These are phyloP conservation scores for Beauveria asiatica DNA, from an alignment of 2,329 filamentous ascomycete species.

Conservation along the genomic window DNA sequence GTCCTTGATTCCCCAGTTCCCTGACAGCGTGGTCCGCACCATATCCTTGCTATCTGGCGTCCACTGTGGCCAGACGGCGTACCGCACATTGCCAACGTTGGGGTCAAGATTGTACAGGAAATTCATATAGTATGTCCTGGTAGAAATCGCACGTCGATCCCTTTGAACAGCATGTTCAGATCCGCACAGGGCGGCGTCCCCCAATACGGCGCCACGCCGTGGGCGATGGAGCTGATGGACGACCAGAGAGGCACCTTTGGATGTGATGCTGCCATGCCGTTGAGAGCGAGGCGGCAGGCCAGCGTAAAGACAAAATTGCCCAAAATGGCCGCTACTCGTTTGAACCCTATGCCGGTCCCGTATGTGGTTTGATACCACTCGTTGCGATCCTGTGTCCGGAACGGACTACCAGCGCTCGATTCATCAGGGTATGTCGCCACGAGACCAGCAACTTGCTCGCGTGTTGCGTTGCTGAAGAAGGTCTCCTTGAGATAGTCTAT, in stretches of 20 bases:
- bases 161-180: slow-evolving; percentile 60
- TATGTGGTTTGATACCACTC: slow-evolving; percentile 50
- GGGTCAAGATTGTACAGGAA: slow-evolving; percentile 66
- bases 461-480: slow-evolving; percentile 52
- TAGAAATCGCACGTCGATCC: slow-evolving; percentile 49
- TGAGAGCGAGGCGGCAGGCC: too few relatives aligned
- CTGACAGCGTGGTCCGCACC: slow-evolving; percentile 24
- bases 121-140: slow-evolving; percentile 62
- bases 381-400: slow-evolving; percentile 60
- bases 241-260: too few relatives aligned
- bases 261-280: too few relatives aligned
- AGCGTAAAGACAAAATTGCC: slow-evolving; percentile 66
- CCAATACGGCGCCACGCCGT: too few relatives aligned
- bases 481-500: slow-evolving; percentile 51
- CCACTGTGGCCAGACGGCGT: slow-evolving; percentile 30
- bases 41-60: slow-evolving; percentile 34
- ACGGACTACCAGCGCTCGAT: slow-evolving; percentile 57
- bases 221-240: too few relatives aligned
- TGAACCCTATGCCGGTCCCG: slow-evolving; percentile 44
- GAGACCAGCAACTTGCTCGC: slow-evolving; percentile 42
- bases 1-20: background rate
- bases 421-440: slow-evolving; percentile 52
- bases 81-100: slow-evolving; percentile 40
- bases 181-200: slow-evolving; percentile 30
- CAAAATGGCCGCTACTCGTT: slow-evolving; percentile 65